phyloP scores from a whole-genome alignment of 345 rosid genomes.

The Schrenkiella parvula region DNA sequence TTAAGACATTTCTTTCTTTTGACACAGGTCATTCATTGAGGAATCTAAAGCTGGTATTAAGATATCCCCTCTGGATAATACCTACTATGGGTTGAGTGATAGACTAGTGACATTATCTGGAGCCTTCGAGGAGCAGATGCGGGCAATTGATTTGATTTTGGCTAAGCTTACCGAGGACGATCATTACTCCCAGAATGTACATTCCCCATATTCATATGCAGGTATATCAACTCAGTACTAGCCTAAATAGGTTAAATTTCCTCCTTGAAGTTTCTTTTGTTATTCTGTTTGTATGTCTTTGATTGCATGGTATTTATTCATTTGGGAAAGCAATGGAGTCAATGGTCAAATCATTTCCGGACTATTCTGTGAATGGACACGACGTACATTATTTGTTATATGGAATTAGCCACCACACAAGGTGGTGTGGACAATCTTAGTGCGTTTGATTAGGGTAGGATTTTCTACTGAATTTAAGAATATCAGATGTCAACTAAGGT shows the following conservation, averaged over 20 bases:
- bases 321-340: not conserved
- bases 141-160: slow-evolving; percentile 81
- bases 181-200: slow-evolving; percentile 75
- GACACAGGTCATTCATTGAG: slow-evolving; percentile 86
- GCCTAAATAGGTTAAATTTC: slow-evolving; percentile 2
- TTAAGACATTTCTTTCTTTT: not conserved
- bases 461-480: not conserved
- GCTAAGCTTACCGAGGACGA: slow-evolving; percentile 83
- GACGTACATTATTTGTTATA: not conserved
- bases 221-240: slow-evolving; percentile 45
- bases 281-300: slow-evolving; percentile 8
- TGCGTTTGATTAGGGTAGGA: not conserved
- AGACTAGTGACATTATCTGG: slow-evolving; percentile 91
- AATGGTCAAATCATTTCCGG: not conserved
- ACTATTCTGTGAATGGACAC: not conserved
- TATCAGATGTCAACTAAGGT: slow-evolving; percentile 10
- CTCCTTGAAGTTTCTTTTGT: slow-evolving; percentile 10
- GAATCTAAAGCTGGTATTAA: slow-evolving; percentile 94
- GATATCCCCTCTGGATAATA: slow-evolving; percentile 88
- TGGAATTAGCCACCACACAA: slow-evolving; percentile 2
- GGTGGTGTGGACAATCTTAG: not conserved
- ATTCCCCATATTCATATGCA: slow-evolving; percentile 86
- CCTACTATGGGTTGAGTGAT: slow-evolving; percentile 83
- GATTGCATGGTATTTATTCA: slow-evolving; percentile 3
- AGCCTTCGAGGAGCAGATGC: slow-evolving; percentile 85